A percentile compares a stretch with the other conserved stretches of the same genome.
These are phyloP conservation scores for Ophiostoma angusticollis DNA, from an alignment of 2,329 filamentous ascomycete genomes.

Conservation along the genomic window DNA sequence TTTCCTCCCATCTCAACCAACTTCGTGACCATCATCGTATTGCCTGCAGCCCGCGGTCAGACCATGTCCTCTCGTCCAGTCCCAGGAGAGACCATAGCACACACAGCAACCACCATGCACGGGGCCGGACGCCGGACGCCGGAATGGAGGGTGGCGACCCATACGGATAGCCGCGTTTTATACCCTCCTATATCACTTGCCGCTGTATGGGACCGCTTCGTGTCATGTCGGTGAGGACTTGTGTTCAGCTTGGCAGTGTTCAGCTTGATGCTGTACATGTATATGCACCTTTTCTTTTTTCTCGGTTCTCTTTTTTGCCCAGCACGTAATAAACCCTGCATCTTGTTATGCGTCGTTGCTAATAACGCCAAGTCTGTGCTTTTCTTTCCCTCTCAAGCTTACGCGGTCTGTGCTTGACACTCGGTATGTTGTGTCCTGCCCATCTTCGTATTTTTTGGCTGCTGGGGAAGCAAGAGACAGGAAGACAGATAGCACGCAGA, in stretches of 20 bases:
- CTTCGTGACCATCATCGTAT: too few species aligned
- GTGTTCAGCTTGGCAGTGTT: background rate
- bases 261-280: too few species aligned
- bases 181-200: background rate
- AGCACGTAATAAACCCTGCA: background rate
- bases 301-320: background rate
- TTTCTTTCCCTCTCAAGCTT: too few species aligned
- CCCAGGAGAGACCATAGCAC: too few species aligned
- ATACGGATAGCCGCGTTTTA: slow-evolving; percentile 2
- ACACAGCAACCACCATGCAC: too few species aligned
- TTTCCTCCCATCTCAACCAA: too few species aligned
- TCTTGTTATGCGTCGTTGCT: background rate
- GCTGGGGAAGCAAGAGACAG: too few species aligned
- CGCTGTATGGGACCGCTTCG: background rate
- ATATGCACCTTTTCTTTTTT: background rate
- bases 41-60: background rate
- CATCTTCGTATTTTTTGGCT: too few species aligned
- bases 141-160: slow-evolving; percentile 1
- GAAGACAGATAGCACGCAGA: too few species aligned
- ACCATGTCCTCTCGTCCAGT: background rate
- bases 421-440: too few species aligned
- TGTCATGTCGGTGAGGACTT: background rate
- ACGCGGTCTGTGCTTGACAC: too few species aligned
- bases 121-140: background rate
- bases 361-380: background rate